A percentile compares a stretch with the other conserved stretches of the same genome.
These are phyloP conservation scores for Gastroboletus turbinatus DNA, from an alignment of 1,284 basidiomycete species.

Conservation along the genomic window DNA sequence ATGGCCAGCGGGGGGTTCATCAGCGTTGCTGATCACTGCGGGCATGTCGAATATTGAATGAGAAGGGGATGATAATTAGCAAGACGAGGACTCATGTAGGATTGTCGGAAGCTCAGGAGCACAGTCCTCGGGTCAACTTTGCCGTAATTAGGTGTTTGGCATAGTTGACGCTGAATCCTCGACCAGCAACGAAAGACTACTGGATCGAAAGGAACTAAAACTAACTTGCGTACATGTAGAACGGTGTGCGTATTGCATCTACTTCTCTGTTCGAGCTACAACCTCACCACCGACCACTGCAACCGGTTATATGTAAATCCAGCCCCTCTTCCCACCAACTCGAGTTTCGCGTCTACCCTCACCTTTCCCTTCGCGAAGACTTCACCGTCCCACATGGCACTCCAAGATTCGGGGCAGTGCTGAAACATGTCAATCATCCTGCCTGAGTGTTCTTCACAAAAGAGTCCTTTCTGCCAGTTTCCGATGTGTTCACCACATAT, in stretches of 20 bases:
- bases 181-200: no score
- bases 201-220: background rate
- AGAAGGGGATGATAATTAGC: background rate
- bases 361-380: constrained; percentile 33
- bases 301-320: background rate
- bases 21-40: background rate
- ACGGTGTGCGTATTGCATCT: no score
- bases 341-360: constrained; percentile 14
- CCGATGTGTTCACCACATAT: constrained; percentile 30
- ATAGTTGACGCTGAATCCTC: constrained; percentile 11
- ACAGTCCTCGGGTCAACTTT: background rate
- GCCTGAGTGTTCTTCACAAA: background rate
- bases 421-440: constrained; percentile 18
- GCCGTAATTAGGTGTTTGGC: constrained; percentile 10
- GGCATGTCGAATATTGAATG: constrained; percentile 14
- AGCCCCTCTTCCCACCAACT: background rate
- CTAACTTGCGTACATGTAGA: background rate
- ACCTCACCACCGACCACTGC: constrained; percentile 26
- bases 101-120: background rate
- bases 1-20: background rate
- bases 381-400: constrained; percentile 31
- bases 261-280: constrained; percentile 14
- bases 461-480: constrained; percentile 2
- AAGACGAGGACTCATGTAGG: constrained; percentile 14
- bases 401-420: constrained; percentile 35